A percentile compares a stretch with the other conserved stretches of the same genome.
These are phyloP conservation scores for Stygiomarasmius scandens DNA, from an alignment of 1,284 basidiomycete species.

Conservation along the genomic window DNA sequence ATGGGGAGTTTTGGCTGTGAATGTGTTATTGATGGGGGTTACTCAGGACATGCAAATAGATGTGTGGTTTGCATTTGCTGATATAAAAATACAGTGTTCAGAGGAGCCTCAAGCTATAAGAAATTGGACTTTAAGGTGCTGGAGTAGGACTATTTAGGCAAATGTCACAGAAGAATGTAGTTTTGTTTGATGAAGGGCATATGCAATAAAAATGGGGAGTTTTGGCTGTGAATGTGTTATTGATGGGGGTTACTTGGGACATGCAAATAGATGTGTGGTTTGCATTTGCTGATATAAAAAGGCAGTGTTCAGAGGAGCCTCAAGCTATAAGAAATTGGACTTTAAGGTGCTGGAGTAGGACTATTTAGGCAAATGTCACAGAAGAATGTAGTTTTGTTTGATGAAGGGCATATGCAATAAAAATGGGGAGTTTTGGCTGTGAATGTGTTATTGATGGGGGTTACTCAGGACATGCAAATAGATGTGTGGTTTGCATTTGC, in stretches of 20 bases:
- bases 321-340: constrained; percentile 89
- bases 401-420: constrained; percentile 90
- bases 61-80: constrained; percentile 68
- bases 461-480: constrained; percentile 75
- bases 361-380: constrained; percentile 85
- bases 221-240: constrained; percentile 55
- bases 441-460: constrained; percentile 51
- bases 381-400: constrained; percentile 82
- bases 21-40: constrained; percentile 49
- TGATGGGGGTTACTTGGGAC: constrained; percentile 63
- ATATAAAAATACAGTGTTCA: constrained; percentile 89
- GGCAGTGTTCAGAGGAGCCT: constrained; percentile 87
- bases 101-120: constrained; percentile 90
- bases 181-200: constrained; percentile 87
- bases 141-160: constrained; percentile 82
- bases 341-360: constrained; percentile 86
- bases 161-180: constrained; percentile 83
- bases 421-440: constrained; percentile 70
- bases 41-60: constrained; percentile 76
- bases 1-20: constrained; percentile 68
- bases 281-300: constrained; percentile 94
- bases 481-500: too few relatives aligned
- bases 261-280: constrained; percentile 72
- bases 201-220: constrained; percentile 84
- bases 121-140: constrained; percentile 88